phyloP scores from a whole-genome alignment of 208 protist genomes.

The Tritrichomonas foetus region DNA sequence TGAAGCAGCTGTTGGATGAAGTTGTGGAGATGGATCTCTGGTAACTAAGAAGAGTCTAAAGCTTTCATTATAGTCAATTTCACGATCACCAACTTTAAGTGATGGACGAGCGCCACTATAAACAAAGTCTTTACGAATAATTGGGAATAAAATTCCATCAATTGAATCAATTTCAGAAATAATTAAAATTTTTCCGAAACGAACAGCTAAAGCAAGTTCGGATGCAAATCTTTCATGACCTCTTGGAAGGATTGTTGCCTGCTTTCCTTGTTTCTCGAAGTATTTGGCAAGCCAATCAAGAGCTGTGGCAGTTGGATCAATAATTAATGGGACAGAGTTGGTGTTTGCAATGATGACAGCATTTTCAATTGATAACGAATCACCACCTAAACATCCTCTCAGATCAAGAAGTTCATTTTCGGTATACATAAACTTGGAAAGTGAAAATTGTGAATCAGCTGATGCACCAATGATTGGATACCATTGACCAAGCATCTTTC shows the following conservation, averaged over 20 bases:
- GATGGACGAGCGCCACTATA: constrained; percentile 75
- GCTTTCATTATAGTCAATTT: constrained; percentile 85
- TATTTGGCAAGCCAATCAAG: constrained; percentile 70
- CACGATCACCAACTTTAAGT: constrained; percentile 88
- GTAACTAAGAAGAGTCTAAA: constrained; percentile 90
- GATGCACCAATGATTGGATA: constrained; percentile 54
- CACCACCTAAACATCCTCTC: constrained; percentile 78
- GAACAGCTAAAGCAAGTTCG: constrained; percentile 85
- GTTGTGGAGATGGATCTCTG: constrained; percentile 68
- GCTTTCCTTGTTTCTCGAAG: background rate
- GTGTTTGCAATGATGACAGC: constrained; percentile 84
- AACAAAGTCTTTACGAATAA: constrained; percentile 80
- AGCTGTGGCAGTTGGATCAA: constrained; percentile 84
- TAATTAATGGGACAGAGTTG: constrained; percentile 71
- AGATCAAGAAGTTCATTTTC: constrained; percentile 84
- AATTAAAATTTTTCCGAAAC: constrained; percentile 94
- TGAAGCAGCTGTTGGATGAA: constrained; percentile 77
- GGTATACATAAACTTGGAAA: constrained; percentile 78
- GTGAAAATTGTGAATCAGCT: constrained; percentile 68
- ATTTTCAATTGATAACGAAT: constrained; percentile 87
- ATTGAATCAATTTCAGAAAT: constrained; percentile 86
- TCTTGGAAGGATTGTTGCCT: constrained; percentile 74
- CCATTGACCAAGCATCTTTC: constrained; percentile 65
- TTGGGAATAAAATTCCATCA: constrained; percentile 83
- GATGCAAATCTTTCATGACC: constrained; percentile 81